phyloP scores from a whole-genome alignment of 768 basidiomycete genomes.

The Boletus sensibilis region DNA sequence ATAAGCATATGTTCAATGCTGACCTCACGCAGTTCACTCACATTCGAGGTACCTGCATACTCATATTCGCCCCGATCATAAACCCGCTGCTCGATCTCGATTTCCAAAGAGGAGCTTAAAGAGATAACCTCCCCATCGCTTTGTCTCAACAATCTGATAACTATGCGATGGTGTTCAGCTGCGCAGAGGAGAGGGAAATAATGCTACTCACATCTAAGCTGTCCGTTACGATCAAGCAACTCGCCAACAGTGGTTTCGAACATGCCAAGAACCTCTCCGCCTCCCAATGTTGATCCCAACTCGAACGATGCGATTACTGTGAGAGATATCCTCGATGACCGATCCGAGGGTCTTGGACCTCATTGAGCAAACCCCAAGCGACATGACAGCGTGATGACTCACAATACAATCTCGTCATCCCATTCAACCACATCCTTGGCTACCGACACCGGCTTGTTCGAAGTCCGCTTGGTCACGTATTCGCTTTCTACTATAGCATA shows the following conservation, averaged over 20 bases:
- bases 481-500: not conserved
- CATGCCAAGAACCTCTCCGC: constrained; percentile 1
- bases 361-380: not conserved
- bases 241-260: not conserved
- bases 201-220: not conserved
- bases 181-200: not conserved
- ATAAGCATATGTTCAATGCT: not conserved
- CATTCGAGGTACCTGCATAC: not conserved
- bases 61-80: not conserved
- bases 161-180: not conserved
- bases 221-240: not conserved
- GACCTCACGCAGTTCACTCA: not conserved
- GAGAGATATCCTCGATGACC: not conserved
- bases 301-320: constrained; percentile 7
- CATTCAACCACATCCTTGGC: not conserved
- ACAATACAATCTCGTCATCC: constrained; percentile 1
- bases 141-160: not conserved
- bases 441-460: not conserved
- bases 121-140: not conserved
- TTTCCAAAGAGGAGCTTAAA: not conserved
- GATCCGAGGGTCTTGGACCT: not conserved
- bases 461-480: not conserved
- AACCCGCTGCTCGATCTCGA: not conserved
- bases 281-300: constrained; percentile 1
- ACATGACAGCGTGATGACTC: not conserved